Conservation (phyloP, 208 protist species). For the Herpetomonas samuelpessoai region DNA sequence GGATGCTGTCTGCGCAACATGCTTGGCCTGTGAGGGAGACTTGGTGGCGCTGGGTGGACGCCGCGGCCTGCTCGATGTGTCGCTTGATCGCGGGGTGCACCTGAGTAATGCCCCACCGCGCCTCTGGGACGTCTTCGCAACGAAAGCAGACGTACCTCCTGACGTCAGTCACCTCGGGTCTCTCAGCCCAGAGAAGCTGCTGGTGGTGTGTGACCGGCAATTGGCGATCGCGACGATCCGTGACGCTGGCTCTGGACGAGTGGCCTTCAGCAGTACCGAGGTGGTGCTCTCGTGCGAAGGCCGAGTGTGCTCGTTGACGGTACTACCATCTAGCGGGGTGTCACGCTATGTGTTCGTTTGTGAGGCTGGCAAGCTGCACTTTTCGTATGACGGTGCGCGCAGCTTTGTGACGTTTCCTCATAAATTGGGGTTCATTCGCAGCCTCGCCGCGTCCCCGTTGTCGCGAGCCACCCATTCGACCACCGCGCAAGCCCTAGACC, state of each 20-base stretch:
- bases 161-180: background rate
- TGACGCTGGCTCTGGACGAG: slow-evolving; percentile 1
- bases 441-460: slow-evolving; percentile 19
- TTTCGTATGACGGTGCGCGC: slow-evolving; percentile 50
- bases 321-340: background rate
- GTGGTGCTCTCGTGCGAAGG: slow-evolving; percentile 24
- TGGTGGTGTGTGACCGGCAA: background rate
- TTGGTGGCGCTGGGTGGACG: slow-evolving; percentile 50
- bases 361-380: slow-evolving; percentile 43
- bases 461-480: slow-evolving; percentile 22
- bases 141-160: background rate
- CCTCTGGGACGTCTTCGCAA: background rate
- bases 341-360: slow-evolving; percentile 39
- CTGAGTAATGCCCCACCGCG: slow-evolving; percentile 28
- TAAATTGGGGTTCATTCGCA: slow-evolving; percentile 54
- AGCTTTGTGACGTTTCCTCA: slow-evolving; percentile 62
- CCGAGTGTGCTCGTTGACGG: slow-evolving; percentile 18
- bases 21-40: slow-evolving; percentile 28
- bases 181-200: background rate
- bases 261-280: slow-evolving; percentile 10
- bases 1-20: slow-evolving; percentile 11
- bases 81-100: slow-evolving; percentile 57
- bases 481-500: no score
- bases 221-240: slow-evolving; percentile 10
- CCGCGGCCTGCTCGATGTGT: slow-evolving; percentile 53